These are phyloP conservation scores for Globisporangium solare DNA, from an alignment of 352 stramenopile species.

Conservation along the genomic window DNA sequence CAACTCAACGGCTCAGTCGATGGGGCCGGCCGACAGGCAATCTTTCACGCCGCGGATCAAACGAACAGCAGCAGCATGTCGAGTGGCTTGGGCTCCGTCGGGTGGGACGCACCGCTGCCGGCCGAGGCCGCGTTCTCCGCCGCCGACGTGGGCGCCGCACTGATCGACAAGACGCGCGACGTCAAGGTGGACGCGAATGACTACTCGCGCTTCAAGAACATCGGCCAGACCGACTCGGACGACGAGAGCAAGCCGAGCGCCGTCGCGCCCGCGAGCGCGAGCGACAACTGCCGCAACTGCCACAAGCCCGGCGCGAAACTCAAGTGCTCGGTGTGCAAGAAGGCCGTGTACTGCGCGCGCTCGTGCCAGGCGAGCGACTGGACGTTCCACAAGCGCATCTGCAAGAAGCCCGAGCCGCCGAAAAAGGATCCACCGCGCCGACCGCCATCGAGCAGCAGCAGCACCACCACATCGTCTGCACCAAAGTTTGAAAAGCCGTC, in stretches of 20 bases:
- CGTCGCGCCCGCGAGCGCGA: conserved; percentile 2
- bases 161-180: conserved; percentile 61
- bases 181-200: conserved; percentile 78
- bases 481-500: conserved; percentile 3
- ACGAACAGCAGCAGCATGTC: background rate
- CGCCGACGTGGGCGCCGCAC: conserved; percentile 28
- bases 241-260: conserved; percentile 23
- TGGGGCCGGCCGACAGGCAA: too few relatives aligned
- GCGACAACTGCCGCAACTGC: conserved; percentile 70
- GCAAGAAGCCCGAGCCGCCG: conserved; percentile 68
- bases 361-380: conserved; percentile 81
- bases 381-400: conserved; percentile 86
- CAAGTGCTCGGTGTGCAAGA: conserved; percentile 87
- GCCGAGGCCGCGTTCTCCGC: conserved; percentile 3
- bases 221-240: conserved; percentile 37
- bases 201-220: conserved; percentile 85
- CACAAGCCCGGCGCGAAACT: conserved; percentile 70
- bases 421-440: conserved; percentile 44
- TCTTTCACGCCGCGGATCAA: too few relatives aligned
- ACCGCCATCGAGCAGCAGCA: conserved; percentile 6
- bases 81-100: conserved; percentile 15
- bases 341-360: conserved; percentile 75
- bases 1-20: too few relatives aligned
- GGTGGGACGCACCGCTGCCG: conserved; percentile 42
- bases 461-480: background rate